phyloP scores from a whole-genome alignment of 306 rosid genomes.

The Sicyos edulis region DNA sequence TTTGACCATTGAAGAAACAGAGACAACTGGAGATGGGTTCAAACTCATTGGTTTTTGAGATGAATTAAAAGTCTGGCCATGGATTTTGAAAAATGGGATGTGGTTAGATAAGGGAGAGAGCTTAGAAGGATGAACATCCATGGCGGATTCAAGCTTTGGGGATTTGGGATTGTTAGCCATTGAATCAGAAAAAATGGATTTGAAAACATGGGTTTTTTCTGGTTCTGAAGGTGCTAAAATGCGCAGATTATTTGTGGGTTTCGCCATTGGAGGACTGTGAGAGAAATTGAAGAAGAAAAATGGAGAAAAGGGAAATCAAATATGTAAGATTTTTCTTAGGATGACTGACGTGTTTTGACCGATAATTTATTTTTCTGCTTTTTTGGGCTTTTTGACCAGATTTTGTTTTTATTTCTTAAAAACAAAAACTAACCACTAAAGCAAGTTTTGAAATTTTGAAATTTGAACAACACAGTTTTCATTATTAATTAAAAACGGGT shows the following conservation, averaged over 20 bases:
- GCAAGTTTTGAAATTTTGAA: neutral
- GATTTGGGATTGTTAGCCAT: neutral
- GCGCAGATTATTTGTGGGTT: constrained; percentile 8
- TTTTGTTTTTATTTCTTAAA: neutral
- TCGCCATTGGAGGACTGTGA: constrained; percentile 11
- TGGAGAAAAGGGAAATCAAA: too few species aligned
- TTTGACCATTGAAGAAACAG: constrained; percentile 46
- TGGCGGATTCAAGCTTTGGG: neutral
- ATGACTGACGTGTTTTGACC: neutral
- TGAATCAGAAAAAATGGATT: neutral
- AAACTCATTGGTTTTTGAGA: constrained; percentile 24
- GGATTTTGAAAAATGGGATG: neutral
- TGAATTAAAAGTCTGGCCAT: neutral
- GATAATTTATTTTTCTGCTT: neutral
- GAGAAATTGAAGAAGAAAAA: neutral
- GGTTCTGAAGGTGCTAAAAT: constrained; percentile 12
- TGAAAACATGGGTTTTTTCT: too few species aligned
- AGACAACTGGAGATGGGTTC: constrained; percentile 25
- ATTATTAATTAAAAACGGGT: neutral
- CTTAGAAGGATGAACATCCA: neutral
- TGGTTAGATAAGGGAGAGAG: neutral
- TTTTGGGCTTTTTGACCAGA: neutral
- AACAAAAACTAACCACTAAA: neutral
- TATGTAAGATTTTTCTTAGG: neutral
- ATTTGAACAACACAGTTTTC: neutral